phyloP scores from a whole-genome alignment of 1,139 yeast species.

The Diutina siamensis region DNA sequence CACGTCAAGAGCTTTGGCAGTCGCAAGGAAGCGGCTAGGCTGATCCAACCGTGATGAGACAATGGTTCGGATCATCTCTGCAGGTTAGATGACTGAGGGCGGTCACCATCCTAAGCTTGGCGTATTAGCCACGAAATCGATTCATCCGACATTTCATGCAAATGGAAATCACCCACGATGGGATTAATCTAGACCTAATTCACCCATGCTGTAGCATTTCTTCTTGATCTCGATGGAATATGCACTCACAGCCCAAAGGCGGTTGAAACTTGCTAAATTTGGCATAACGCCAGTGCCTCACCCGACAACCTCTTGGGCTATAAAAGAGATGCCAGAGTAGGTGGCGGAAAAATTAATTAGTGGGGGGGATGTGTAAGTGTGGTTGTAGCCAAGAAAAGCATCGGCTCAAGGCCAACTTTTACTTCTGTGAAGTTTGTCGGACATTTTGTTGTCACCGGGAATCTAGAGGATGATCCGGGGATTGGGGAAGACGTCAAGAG shows the following conservation, averaged over 20 bases:
- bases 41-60: no score
- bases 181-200: no score
- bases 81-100: no score
- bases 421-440: conserved; percentile 4
- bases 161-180: no score
- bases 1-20: neutral
- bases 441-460: conserved; percentile 2
- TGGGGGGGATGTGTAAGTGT: conserved; percentile 3
- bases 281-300: neutral
- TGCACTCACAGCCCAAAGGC: neutral
- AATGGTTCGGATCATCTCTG: no score
- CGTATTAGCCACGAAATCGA: no score
- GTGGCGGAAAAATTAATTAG: neutral
- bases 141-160: no score
- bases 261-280: neutral
- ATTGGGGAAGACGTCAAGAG: no score
- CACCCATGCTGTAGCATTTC: no score
- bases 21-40: no score
- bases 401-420: conserved; percentile 4
- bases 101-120: no score
- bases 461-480: neutral
- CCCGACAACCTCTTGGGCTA: neutral
- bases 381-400: neutral
- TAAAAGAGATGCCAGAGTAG: neutral
- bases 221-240: no score